Conservation (phyloP, 2,329 filamentous ascomycete genomes). For the Chaetomiaceae sp. region DNA sequence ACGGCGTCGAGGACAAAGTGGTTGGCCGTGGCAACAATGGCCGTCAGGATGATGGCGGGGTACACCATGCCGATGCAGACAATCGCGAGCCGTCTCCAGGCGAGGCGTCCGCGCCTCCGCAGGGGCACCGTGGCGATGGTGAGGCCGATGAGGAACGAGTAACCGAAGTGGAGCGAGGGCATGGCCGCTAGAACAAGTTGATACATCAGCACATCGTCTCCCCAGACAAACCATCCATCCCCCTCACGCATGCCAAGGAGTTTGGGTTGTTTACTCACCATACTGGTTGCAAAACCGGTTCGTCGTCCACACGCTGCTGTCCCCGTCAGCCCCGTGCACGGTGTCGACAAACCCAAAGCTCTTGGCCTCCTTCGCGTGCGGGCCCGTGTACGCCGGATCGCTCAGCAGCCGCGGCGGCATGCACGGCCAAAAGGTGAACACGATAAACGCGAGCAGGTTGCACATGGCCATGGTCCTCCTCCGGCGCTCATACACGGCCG, state of each 20-base stretch:
- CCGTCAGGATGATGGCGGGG: slow-evolving; percentile 58
- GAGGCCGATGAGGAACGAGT: slow-evolving; percentile 66
- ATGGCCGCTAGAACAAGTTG: slow-evolving; percentile 64
- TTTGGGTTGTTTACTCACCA: too few relatives aligned
- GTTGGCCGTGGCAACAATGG: slow-evolving; percentile 68
- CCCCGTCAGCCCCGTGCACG: slow-evolving; percentile 50
- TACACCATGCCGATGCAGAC: slow-evolving; percentile 54
- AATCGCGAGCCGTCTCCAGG: slow-evolving; percentile 45
- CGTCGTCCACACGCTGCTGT: slow-evolving; percentile 66
- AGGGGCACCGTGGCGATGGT: slow-evolving; percentile 64
- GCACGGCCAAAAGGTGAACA: slow-evolving; percentile 60
- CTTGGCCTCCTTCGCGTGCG: slow-evolving; percentile 53
- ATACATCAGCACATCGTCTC: neutral
- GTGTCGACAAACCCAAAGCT: slow-evolving; percentile 59
- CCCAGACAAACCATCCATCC: too few relatives aligned
- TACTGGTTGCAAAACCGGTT: slow-evolving; percentile 74
- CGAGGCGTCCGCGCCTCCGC: slow-evolving; percentile 45
- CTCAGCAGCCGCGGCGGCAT: slow-evolving; percentile 60
- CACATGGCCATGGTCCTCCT: slow-evolving; percentile 58
- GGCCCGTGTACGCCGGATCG: slow-evolving; percentile 49
- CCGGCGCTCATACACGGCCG: slow-evolving; percentile 49
- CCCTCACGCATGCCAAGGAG: neutral
- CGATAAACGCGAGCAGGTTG: slow-evolving; percentile 55
- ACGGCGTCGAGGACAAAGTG: slow-evolving; percentile 69
- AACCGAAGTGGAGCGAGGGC: slow-evolving; percentile 72